These are phyloP conservation scores for Amanita brunnescens DNA, from an alignment of 768 basidiomycete species.

Conservation along the genomic window DNA sequence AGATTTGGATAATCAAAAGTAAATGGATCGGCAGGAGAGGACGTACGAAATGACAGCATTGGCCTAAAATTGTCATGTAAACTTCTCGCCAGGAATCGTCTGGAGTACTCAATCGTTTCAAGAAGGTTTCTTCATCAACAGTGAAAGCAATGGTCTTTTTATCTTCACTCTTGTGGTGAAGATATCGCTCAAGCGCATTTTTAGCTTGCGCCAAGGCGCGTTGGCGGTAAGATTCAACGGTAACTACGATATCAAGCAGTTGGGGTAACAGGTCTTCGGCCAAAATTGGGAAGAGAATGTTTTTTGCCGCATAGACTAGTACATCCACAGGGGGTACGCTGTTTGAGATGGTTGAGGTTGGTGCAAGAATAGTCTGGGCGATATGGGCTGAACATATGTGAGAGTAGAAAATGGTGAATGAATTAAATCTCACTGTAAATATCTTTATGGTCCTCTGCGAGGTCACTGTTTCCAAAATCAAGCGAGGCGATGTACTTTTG, in stretches of 20 bases:
- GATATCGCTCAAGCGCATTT: slow-evolving; percentile 12
- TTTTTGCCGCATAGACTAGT: slow-evolving; percentile 3
- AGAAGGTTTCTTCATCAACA: slow-evolving; percentile 14
- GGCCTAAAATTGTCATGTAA: slow-evolving; percentile 23
- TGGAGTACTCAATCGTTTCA: slow-evolving; percentile 12
- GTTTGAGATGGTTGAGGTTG: slow-evolving; percentile 15
- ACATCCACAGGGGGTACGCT: slow-evolving; percentile 11
- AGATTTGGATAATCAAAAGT: background rate
- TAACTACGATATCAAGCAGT: slow-evolving; percentile 9
- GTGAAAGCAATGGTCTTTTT: slow-evolving; percentile 6
- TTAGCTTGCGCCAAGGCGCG: slow-evolving; percentile 7
- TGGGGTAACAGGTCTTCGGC: slow-evolving; percentile 8
- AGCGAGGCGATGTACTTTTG: slow-evolving; percentile 3
- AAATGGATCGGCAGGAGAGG: background rate
- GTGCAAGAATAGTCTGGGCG: slow-evolving; percentile 15
- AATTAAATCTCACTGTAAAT: slow-evolving; percentile 3
- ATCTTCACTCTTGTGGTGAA: slow-evolving; percentile 14
- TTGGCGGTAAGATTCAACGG: slow-evolving; percentile 9
- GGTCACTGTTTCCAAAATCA: background rate
- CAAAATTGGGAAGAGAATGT: slow-evolving; percentile 4
- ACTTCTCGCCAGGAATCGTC: slow-evolving; percentile 18
- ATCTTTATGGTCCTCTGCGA: background rate
- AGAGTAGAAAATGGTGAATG: background rate
- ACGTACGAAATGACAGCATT: slow-evolving; percentile 23
- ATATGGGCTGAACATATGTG: slow-evolving; percentile 12